Conservation (phyloP, 371 early-diverging fungal species). For the Mortierella polycephala region DNA sequence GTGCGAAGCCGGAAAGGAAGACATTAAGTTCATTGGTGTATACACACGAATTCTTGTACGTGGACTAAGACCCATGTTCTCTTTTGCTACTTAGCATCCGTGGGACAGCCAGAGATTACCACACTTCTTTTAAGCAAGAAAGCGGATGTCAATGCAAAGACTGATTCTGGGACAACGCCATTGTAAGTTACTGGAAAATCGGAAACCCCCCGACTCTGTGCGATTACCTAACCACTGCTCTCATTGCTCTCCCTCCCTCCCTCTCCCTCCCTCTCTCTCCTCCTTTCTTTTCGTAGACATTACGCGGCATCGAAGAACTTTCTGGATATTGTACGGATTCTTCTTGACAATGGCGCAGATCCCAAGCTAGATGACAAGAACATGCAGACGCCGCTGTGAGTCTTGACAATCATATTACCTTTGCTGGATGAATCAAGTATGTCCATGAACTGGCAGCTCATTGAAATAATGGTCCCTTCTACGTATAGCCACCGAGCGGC, state of each 20-base stretch:
- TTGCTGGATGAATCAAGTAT: not conserved
- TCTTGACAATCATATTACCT: slow-evolving; percentile 2
- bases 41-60: no score
- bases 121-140: slow-evolving; percentile 58
- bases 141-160: slow-evolving; percentile 60
- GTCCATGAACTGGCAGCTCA: no score
- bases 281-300: slow-evolving; percentile 47
- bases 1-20: slow-evolving; percentile 21
- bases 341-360: slow-evolving; percentile 59
- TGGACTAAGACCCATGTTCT: not conserved
- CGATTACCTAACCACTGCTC: not conserved
- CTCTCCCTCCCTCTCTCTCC: not conserved
- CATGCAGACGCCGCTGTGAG: slow-evolving; percentile 67
- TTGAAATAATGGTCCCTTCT: no score
- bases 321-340: slow-evolving; percentile 57
- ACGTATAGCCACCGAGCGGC: slow-evolving; percentile 64
- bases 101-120: slow-evolving; percentile 61
- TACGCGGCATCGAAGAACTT: slow-evolving; percentile 69
- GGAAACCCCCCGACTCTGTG: not conserved
- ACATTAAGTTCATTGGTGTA: no score
- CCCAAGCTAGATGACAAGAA: slow-evolving; percentile 59
- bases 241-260: not conserved
- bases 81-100: slow-evolving; percentile 55
- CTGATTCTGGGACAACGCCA: slow-evolving; percentile 65
- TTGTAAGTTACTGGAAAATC: slow-evolving; percentile 55